Evolutionary conservation across 1,139 yeast species (phyloP), one percentile per base, ranked within the genome.

Genomic region (Hanseniaspora gamundiae): DNA sequence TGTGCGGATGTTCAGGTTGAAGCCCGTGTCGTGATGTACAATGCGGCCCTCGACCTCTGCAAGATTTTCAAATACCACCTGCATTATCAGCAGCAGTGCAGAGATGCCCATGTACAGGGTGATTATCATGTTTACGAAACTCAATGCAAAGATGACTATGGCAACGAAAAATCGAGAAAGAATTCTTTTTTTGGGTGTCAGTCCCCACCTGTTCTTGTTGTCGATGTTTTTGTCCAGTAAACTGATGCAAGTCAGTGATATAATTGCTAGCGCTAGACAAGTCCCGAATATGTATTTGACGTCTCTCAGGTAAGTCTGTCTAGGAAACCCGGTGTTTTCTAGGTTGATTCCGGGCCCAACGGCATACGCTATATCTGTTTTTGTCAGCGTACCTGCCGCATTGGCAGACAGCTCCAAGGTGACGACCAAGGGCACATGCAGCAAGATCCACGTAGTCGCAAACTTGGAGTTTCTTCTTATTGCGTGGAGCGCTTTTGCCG

Each of bases 381-480:
- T 30, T 11, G 35, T 30, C 14, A 30, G 35, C 8, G 8, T 5
- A 8, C 17, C 35, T n/a, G 35, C 35, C 4, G 35, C 35, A 14
- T 30, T 16, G 14, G 35, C 84, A 24, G 78, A 71, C 45, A 78
- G 63, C 39, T 75, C 70, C 48, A 75, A 56, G 13, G 71, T 56
- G 0, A 73, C 76, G 41, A 75, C 67, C 35, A 76, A 59, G 0
- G 81, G 79, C 33, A 76, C 53, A 52, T 78, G 85, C 8, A 61
- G 45, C 51, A 69, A 67, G 8, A 74, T 63, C 73, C 75, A 78
- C 0, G 52, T 2, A 1, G 1, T 16, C 10, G 35, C 14, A n/a
- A 13, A 30, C 17, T n/a, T 30, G 17, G 35, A 14, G 17, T 30
- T 14, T 30, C 35, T 30, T 30, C 35, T 30, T n/a, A 30, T 30